Percentiles rank a stretch among this genome's conserved stretches.
These are phyloP conservation scores for Cladophialophora psammophila DNA, from an alignment of 2,329 filamentous ascomycete species.

Conservation along the genomic window DNA sequence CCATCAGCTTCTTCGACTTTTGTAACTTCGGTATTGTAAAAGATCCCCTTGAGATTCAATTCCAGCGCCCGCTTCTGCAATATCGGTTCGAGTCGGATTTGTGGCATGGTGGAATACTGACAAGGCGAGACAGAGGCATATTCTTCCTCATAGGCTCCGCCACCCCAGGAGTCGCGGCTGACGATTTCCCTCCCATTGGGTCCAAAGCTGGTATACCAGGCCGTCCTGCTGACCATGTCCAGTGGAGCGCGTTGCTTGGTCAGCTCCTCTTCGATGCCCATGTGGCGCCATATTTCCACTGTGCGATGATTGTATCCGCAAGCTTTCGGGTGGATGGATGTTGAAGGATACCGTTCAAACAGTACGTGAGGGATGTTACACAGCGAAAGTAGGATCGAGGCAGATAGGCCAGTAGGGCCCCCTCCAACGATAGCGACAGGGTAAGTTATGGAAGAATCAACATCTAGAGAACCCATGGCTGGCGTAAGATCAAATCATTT, in stretches of 20 bases:
- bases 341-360: constrained; percentile 45
- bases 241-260: constrained; percentile 35
- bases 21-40: constrained; percentile 42
- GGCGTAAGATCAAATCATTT: background rate
- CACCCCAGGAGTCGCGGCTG: constrained; percentile 44
- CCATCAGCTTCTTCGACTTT: constrained; percentile 39
- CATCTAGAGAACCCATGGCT: background rate
- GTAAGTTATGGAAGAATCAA: constrained; percentile 3
- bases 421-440: constrained; percentile 45
- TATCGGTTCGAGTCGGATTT: constrained; percentile 50
- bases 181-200: constrained; percentile 43
- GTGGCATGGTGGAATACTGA: constrained; percentile 45
- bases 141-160: constrained; percentile 39
- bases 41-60: constrained; percentile 44
- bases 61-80: constrained; percentile 43
- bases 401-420: constrained; percentile 44
- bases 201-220: constrained; percentile 47
- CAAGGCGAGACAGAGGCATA: constrained; percentile 43
- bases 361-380: constrained; percentile 42
- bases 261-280: constrained; percentile 46
- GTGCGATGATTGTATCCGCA: constrained; percentile 45
- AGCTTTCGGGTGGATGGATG: constrained; percentile 47
- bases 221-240: constrained; percentile 41
- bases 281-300: constrained; percentile 41
- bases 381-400: constrained; percentile 45